Percentiles rank a stretch among this genome's conserved stretches.
These are phyloP conservation scores for Tolypocladium ovalisporum DNA, from an alignment of 2,329 filamentous ascomycete species.

Conservation along the genomic window DNA sequence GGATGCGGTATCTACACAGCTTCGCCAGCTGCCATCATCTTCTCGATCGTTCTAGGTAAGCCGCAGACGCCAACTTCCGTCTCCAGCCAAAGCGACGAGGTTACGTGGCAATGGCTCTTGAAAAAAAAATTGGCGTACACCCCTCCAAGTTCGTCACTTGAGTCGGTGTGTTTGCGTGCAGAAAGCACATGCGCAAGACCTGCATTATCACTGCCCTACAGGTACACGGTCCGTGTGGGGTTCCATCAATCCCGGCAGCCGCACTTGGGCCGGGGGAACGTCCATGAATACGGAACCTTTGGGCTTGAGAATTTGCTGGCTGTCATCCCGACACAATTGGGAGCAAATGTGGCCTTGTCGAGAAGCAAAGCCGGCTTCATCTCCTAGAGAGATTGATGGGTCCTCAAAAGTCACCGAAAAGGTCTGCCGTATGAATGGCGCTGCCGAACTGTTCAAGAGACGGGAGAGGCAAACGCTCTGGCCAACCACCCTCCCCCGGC, in stretches of 20 bases:
- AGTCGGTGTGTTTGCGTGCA: background rate
- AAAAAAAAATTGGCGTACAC: background rate
- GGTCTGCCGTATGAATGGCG: background rate
- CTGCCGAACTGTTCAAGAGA: background rate
- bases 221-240: background rate
- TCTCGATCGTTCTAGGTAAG: background rate
- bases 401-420: background rate
- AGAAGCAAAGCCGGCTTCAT: no score
- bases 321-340: no score
- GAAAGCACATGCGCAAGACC: background rate
- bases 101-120: background rate
- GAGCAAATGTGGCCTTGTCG: background rate
- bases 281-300: background rate
- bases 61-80: background rate
- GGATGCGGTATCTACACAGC: background rate
- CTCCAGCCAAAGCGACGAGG: background rate
- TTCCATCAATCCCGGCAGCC: background rate
- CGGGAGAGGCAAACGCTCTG: background rate
- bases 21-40: background rate
- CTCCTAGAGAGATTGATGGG: no score
- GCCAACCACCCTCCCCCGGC: background rate
- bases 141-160: background rate
- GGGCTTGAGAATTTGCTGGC: background rate
- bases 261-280: background rate
- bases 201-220: background rate